Evolutionary conservation across 495 filamentous ascomycete genomes (phyloP).

Genomic region (Cladorrhinum samala): DNA sequence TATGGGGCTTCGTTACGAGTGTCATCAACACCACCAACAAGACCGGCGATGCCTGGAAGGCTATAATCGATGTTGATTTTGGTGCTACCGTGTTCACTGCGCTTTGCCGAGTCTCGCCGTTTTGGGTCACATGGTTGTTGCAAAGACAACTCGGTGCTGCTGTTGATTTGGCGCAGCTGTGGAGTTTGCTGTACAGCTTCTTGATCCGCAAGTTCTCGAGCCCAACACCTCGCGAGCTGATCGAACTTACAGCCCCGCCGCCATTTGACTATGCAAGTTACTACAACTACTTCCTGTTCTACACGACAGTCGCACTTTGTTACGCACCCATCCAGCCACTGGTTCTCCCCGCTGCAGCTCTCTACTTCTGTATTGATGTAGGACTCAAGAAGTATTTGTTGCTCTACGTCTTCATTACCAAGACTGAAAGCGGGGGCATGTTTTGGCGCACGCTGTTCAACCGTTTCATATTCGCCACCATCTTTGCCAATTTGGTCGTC

Average conservation of each 20-base stretch:
- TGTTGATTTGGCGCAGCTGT: constrained; percentile 79
- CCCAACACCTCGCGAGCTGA: constrained; percentile 87
- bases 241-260: constrained; percentile 88
- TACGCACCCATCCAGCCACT: constrained; percentile 86
- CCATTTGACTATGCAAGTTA: constrained; percentile 93
- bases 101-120: constrained; percentile 72
- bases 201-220: constrained; percentile 74
- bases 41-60: constrained; percentile 56
- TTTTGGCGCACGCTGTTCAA: constrained; percentile 92
- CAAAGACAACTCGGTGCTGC: constrained; percentile 90
- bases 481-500: constrained; percentile 73
- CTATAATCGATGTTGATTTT: constrained; percentile 57
- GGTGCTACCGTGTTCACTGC: constrained; percentile 57
- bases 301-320: constrained; percentile 80
- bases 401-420: constrained; percentile 92
- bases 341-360: constrained; percentile 78
- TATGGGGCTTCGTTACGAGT: constrained; percentile 63
- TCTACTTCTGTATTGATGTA: constrained; percentile 85
- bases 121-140: constrained; percentile 90
- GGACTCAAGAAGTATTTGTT: constrained; percentile 93
- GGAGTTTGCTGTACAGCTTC: constrained; percentile 72
- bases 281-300: constrained; percentile 95
- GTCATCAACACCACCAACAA: constrained; percentile 51
- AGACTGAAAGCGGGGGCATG: constrained; percentile 89
- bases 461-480: constrained; percentile 75